These are phyloP conservation scores for Moricandia arvensis DNA, from an alignment of 345 rosid species.

Conservation along the genomic window DNA sequence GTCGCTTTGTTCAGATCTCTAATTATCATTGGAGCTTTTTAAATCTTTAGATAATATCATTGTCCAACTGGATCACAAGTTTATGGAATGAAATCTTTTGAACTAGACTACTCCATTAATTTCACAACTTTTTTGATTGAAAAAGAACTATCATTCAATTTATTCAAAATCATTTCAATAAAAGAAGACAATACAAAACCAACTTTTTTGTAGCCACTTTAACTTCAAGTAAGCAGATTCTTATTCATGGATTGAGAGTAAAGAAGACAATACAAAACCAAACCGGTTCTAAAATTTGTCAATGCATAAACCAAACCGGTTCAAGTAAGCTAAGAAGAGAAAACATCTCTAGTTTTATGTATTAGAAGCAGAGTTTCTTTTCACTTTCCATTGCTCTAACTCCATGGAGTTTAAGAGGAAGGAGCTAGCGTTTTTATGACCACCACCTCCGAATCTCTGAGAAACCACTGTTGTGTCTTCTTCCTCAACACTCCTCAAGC, in stretches of 20 bases:
- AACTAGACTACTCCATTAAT: no score
- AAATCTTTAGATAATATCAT: no score
- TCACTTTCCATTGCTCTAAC: conserved; percentile 56
- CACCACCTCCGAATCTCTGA: conserved; percentile 67
- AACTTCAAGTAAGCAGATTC: neutral
- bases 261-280: neutral
- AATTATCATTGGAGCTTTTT: no score
- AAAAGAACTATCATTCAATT: no score
- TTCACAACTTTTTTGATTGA: no score
- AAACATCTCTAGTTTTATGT: neutral
- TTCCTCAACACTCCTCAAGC: conserved; percentile 56
- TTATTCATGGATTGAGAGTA: neutral
- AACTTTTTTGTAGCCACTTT: no score
- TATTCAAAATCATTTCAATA: no score
- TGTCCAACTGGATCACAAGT: no score
- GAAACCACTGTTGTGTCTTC: conserved; percentile 66
- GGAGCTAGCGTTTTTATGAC: conserved; percentile 71
- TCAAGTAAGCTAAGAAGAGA: neutral
- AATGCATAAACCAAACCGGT: neutral
- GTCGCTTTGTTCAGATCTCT: no score
- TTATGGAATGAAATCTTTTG: no score
- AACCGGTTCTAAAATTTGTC: neutral
- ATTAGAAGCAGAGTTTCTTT: conserved; percentile 5
- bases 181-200: no score
- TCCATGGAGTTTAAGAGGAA: conserved; percentile 52